Evolutionary conservation across 2,329 filamentous ascomycete genomes (phyloP).

Genomic region (Albophoma yamanashiensis): DNA sequence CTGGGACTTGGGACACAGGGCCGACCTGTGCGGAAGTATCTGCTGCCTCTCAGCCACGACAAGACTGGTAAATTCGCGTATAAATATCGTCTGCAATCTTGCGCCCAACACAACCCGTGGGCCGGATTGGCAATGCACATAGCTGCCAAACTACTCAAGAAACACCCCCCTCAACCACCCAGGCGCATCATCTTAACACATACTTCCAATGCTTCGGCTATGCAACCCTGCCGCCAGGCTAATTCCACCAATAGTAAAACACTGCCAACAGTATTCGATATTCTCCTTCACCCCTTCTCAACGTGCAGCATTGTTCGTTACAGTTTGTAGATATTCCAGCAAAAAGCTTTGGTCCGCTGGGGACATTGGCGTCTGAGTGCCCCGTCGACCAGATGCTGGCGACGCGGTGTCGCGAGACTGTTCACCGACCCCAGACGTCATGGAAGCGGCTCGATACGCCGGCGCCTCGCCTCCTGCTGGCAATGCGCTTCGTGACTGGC

Average conservation of each 20-base stretch:
- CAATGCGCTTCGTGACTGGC: background rate
- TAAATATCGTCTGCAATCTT: background rate
- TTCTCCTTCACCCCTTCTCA: slow-evolving; percentile 9
- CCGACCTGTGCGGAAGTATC: no score
- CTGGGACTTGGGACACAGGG: background rate
- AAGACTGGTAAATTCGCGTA: background rate
- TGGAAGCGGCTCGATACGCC: slow-evolving; percentile 30
- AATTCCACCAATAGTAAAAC: background rate
- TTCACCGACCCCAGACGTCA: slow-evolving; percentile 29
- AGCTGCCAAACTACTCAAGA: background rate
- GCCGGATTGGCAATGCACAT: background rate
- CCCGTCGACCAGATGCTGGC: slow-evolving; percentile 25
- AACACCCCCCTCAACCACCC: background rate
- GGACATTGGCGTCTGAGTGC: slow-evolving; percentile 46
- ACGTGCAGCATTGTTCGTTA: slow-evolving; percentile 28
- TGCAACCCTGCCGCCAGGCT: background rate
- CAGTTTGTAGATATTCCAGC: slow-evolving; percentile 59
- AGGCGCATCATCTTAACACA: background rate
- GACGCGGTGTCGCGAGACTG: slow-evolving; percentile 2
- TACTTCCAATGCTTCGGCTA: background rate
- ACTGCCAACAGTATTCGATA: no score
- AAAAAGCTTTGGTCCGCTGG: slow-evolving; percentile 67
- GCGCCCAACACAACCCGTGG: background rate
- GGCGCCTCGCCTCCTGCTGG: slow-evolving; percentile 7
- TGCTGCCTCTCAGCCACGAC: background rate